Percentiles rank a stretch among this genome's conserved stretches.
phyloP scores from a whole-genome alignment of 202 grass and related monocot species.

The Digitaria exilis region DNA sequence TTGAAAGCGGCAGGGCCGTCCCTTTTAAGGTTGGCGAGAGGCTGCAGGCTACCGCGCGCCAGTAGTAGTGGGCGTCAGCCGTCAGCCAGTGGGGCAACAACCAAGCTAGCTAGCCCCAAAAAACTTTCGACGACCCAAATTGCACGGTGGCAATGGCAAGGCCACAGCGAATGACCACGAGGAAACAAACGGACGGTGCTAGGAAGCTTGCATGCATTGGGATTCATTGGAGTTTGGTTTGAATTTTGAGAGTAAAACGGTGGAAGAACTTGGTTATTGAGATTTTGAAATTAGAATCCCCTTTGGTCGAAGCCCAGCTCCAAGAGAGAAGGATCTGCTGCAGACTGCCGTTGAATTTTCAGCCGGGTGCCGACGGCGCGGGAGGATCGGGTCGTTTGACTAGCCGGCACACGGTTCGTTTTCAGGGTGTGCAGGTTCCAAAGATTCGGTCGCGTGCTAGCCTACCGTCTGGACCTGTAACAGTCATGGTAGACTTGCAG shows the following conservation, averaged over 20 bases:
- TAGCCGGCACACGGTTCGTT: not conserved
- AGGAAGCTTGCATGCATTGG: no score
- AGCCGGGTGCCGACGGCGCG: not conserved
- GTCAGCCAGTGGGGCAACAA: constrained; percentile 26
- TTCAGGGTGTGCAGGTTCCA: not conserved
- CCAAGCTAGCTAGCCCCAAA: not conserved
- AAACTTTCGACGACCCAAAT: not conserved
- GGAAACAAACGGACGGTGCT: not conserved
- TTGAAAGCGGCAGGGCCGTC: constrained; percentile 41
- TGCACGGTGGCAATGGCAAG: not conserved
- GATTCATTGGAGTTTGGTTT: not conserved
- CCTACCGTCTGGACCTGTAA: not conserved
- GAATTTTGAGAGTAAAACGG: no score
- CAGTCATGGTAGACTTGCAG: not conserved
- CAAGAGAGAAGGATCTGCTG: not conserved
- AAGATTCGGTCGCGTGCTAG: constrained; percentile 11
- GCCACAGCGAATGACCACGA: not conserved
- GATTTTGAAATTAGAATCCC: not conserved
- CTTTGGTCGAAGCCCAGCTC: not conserved
- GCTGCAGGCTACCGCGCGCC: not conserved
- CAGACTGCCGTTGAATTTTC: not conserved
- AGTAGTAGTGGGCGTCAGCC: constrained; percentile 4
- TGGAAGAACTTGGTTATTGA: no score
- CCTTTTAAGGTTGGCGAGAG: constrained; percentile 43
- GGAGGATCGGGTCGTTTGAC: not conserved